A percentile compares a stretch with the other conserved stretches of the same genome.
Evolutionary conservation across 2,329 filamentous ascomycete genomes (phyloP).

Genomic region (Domatiomyces catenatus): DNA sequence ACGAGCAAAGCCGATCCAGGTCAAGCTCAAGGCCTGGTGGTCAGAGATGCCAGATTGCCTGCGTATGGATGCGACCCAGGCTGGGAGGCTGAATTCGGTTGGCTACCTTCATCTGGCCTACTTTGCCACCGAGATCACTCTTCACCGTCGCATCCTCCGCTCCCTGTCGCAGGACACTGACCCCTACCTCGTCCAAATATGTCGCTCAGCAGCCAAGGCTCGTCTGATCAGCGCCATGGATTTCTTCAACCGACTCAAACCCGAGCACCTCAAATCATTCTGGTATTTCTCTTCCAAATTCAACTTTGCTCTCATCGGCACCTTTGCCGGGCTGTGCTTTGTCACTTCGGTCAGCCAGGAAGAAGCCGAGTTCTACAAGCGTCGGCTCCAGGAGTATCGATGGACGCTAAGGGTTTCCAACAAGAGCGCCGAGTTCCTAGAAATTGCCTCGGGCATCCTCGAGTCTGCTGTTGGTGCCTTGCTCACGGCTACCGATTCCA

Average conservation of each 20-base stretch:
- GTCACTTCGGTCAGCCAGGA: conserved; percentile 75
- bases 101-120: conserved; percentile 33
- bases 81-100: conserved; percentile 26
- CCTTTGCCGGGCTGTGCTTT: conserved; percentile 72
- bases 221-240: conserved; percentile 93
- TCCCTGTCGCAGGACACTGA: conserved; percentile 36
- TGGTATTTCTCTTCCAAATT: conserved; percentile 45
- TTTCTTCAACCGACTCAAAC: conserved; percentile 83
- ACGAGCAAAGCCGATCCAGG: conserved; percentile 38
- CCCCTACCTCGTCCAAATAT: conserved; percentile 61
- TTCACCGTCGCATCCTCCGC: conserved; percentile 28
- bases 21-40: conserved; percentile 39
- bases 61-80: conserved; percentile 34
- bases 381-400: conserved; percentile 71
- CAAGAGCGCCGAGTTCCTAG: conserved; percentile 17
- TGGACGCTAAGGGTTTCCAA: conserved; percentile 78
- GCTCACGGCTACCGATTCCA: conserved; percentile 14
- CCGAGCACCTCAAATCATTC: conserved; percentile 73
- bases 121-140: conserved; percentile 31
- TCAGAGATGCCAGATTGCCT: conserved; percentile 31
- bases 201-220: conserved; percentile 83
- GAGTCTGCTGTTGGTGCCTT: conserved; percentile 16
- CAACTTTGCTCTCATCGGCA: conserved; percentile 89
- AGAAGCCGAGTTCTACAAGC: conserved; percentile 83
- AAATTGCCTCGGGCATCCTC: conserved; percentile 17